phyloP scores from a whole-genome alignment of 2,329 filamentous ascomycete genomes.

The Sporothrix luriei region DNA sequence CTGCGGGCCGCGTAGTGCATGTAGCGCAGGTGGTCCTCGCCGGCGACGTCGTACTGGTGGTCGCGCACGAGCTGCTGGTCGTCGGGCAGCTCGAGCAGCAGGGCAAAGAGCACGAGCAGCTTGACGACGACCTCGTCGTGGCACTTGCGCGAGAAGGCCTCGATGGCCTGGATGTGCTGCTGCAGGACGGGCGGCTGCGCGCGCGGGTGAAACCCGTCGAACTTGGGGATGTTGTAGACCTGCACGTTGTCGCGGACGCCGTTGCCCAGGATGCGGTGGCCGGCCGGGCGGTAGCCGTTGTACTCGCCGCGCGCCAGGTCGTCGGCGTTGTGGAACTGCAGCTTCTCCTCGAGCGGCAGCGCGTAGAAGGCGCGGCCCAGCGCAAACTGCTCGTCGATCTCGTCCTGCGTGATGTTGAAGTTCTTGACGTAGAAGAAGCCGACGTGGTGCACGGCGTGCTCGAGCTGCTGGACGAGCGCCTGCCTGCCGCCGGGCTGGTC shows the following conservation, averaged over 20 bases:
- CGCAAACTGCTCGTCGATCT: constrained; percentile 59
- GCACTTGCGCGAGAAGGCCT: constrained; percentile 50
- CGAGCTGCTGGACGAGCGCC: constrained; percentile 42
- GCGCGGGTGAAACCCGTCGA: constrained; percentile 51
- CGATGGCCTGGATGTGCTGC: constrained; percentile 56
- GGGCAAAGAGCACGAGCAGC: constrained; percentile 60
- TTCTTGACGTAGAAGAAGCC: constrained; percentile 62
- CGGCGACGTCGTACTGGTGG: constrained; percentile 57
- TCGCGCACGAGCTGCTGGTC: constrained; percentile 59
- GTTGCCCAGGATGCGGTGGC: constrained; percentile 38
- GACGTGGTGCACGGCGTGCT: constrained; percentile 52
- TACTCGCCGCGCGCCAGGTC: constrained; percentile 54
- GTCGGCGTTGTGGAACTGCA: constrained; percentile 48
- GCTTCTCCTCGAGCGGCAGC: constrained; percentile 58
- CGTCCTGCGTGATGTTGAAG: constrained; percentile 58
- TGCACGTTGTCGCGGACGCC: constrained; percentile 58
- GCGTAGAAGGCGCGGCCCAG: constrained; percentile 54
- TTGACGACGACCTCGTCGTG: constrained; percentile 55
- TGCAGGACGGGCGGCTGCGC: constrained; percentile 52
- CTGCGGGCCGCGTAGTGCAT: constrained; percentile 58
- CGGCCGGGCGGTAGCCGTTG: constrained; percentile 54
- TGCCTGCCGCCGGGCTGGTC: constrained; percentile 43
- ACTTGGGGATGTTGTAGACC: constrained; percentile 64
- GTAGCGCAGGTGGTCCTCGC: constrained; percentile 61
- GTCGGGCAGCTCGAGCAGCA: constrained; percentile 59